Evolutionary conservation across 768 basidiomycete genomes (phyloP).

Genomic region (Ramaria rubella): DNA sequence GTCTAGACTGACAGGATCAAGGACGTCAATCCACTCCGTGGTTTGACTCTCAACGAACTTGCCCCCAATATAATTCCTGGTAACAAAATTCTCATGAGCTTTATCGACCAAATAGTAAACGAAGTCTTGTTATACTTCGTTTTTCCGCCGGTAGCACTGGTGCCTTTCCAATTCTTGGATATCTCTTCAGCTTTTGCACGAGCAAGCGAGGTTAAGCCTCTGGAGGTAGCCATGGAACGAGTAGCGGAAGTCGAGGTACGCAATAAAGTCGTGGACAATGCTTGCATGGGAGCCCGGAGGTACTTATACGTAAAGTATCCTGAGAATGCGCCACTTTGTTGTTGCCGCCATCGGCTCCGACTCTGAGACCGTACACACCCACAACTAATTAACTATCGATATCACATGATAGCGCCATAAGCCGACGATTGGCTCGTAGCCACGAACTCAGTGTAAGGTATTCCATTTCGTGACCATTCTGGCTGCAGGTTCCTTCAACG

Average conservation of each 20-base stretch:
- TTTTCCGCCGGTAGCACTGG: conserved; percentile 73
- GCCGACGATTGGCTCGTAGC: no score
- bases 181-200: conserved; percentile 61
- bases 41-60: conserved; percentile 81
- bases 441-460: no score
- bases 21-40: conserved; percentile 75
- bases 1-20: conserved; percentile 83
- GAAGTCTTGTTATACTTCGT: conserved; percentile 44
- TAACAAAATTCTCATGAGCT: not conserved
- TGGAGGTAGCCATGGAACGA: conserved; percentile 5
- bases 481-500: no score
- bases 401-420: no score
- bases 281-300: no score
- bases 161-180: conserved; percentile 79
- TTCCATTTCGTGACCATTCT: no score
- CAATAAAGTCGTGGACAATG: not conserved
- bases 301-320: not conserved
- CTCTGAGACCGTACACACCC: not conserved
- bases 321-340: not conserved
- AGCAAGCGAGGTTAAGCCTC: conserved; percentile 48
- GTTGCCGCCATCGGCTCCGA: not conserved
- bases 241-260: conserved; percentile 2
- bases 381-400: no score
- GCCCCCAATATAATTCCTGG: conserved; percentile 74
- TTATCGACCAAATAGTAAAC: not conserved